Evolutionary conservation across 139 green algal species (phyloP).

Genomic region (Tetradesmus lagerheimii): DNA sequence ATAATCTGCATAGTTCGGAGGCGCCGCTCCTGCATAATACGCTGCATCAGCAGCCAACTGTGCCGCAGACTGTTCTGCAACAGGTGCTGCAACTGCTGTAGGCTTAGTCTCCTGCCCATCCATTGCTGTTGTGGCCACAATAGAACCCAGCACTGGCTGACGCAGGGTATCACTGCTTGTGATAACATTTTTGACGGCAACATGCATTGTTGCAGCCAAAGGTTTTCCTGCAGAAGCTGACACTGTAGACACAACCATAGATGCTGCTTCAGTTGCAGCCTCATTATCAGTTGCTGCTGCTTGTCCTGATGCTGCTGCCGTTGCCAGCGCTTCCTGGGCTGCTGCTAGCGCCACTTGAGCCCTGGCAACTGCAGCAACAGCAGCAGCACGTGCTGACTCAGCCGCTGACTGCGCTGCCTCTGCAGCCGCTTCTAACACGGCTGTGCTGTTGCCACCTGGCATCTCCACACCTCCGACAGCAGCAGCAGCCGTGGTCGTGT

Average conservation of each 20-base stretch:
- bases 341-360: neutral
- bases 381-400: neutral
- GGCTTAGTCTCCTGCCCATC: too few relatives aligned
- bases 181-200: too few relatives aligned
- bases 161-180: too few relatives aligned
- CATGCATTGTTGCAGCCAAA: neutral
- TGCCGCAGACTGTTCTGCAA: neutral
- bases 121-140: too few relatives aligned
- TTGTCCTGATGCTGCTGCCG: constrained; percentile 25
- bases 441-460: neutral
- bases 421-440: neutral
- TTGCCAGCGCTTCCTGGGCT: neutral
- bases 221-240: neutral
- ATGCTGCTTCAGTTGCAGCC: neutral
- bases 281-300: neutral
- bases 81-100: neutral
- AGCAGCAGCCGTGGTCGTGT: neutral
- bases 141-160: too few relatives aligned
- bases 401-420: neutral
- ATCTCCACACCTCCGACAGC: neutral
- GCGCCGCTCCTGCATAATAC: neutral
- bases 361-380: neutral
- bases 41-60: neutral
- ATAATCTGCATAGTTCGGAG: neutral
- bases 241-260: neutral